phyloP scores from a whole-genome alignment of 2,329 filamentous ascomycete species.

The Exserohilum rostratum region DNA sequence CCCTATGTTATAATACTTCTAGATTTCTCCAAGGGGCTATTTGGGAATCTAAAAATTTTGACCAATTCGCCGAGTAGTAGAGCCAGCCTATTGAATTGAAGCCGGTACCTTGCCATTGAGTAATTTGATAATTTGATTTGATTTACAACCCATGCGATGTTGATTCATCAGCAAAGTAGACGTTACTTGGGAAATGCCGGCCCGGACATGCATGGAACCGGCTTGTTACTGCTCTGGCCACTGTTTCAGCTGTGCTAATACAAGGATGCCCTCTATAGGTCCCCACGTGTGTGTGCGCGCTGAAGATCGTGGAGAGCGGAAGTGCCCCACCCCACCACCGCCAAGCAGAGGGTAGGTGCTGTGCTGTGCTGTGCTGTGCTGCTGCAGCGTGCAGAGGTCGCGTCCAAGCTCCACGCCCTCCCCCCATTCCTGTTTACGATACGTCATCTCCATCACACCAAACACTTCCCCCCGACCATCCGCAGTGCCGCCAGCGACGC shows the following conservation, averaged over 20 bases:
- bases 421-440: conserved; percentile 16
- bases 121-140: neutral
- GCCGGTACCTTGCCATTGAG: neutral
- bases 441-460: conserved; percentile 16
- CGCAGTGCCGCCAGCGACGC: neutral
- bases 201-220: neutral
- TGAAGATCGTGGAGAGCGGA: conserved; percentile 9
- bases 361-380: no score
- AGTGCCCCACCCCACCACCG: conserved; percentile 18
- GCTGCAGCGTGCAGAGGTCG: neutral
- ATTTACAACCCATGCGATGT: neutral
- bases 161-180: neutral
- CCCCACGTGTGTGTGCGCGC: conserved; percentile 3
- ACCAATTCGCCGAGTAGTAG: conserved; percentile 4
- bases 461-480: neutral
- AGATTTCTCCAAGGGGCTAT: conserved; percentile 2
- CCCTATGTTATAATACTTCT: conserved; percentile 10
- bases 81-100: conserved; percentile 1
- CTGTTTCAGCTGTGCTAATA: conserved; percentile 3
- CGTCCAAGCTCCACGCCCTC: conserved; percentile 13
- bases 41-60: conserved; percentile 1
- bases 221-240: neutral
- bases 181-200: neutral
- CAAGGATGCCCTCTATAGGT: conserved; percentile 3
- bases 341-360: conserved; percentile 10